A percentile compares a stretch with the other conserved stretches of the same genome.
phyloP scores from a whole-genome alignment of 2,329 filamentous ascomycete genomes.

The Hypoxylon sp. region DNA sequence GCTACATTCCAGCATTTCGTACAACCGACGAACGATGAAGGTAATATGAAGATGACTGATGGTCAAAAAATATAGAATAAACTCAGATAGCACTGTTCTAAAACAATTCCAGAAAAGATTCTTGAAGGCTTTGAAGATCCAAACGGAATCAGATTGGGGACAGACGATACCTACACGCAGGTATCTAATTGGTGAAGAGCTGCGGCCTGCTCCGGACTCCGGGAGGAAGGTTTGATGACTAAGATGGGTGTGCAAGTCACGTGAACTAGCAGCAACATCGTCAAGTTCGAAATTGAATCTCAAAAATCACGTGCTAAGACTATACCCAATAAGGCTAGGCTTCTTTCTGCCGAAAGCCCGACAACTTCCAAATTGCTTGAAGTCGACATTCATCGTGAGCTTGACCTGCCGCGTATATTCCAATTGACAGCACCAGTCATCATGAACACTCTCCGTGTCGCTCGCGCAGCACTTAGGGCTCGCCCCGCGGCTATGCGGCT shows the following conservation, averaged over 20 bases:
- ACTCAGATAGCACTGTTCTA: too few species aligned
- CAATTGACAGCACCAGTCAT: conserved; percentile 66
- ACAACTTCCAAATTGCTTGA: conserved; percentile 58
- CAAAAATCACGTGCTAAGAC: conserved; percentile 54
- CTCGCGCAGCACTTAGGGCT: conserved; percentile 88
- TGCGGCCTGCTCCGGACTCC: conserved; percentile 4
- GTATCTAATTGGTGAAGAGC: not conserved
- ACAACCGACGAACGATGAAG: not conserved
- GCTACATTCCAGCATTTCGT: not conserved
- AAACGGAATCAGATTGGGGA: not conserved
- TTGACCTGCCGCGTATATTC: conserved; percentile 59
- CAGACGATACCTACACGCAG: not conserved
- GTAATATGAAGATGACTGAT: not conserved
- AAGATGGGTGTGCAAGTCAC: conserved; percentile 18
- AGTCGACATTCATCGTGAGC: conserved; percentile 58
- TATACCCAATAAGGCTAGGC: conserved; percentile 56
- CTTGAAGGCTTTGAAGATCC: not conserved
- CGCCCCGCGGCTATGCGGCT: conserved; percentile 81
- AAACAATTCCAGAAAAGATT: not conserved
- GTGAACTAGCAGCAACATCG: conserved; percentile 5
- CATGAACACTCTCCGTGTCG: conserved; percentile 96
- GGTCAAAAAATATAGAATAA: too few species aligned
- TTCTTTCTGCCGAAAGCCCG: conserved; percentile 43
- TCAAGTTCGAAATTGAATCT: not conserved
- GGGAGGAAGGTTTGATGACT: conserved; percentile 18